Evolutionary conservation across 192 early-diverging fungal genomes (phyloP).

Genomic region (Rhizoclosmatium globosum): DNA sequence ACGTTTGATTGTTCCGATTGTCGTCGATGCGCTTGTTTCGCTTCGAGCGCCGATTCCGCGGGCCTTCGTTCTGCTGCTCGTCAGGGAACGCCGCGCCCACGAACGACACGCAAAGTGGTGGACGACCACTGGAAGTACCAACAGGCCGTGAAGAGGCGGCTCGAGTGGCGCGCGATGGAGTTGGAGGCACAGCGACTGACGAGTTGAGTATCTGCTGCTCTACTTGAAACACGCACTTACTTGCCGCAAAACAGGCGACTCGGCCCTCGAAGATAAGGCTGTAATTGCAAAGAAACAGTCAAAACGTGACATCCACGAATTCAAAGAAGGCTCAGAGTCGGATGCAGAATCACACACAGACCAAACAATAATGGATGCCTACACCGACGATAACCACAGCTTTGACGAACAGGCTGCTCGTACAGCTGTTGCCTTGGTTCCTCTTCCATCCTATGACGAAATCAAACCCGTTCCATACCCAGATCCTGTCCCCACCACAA

Average conservation of each 20-base stretch:
- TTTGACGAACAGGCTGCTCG: neutral
- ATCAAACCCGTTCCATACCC: slow-evolving; percentile 23
- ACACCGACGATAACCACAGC: neutral
- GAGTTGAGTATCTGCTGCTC: neutral
- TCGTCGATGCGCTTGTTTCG: slow-evolving; percentile 10
- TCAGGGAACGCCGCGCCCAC: slow-evolving; percentile 11
- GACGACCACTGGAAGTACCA: slow-evolving; percentile 18
- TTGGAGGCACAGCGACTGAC: slow-evolving; percentile 32
- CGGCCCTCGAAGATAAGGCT: neutral
- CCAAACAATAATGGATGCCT: neutral
- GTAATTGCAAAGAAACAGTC: neutral
- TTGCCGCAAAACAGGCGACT: neutral
- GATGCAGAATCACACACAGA: neutral
- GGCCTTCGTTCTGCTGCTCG: slow-evolving; percentile 21
- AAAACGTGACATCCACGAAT: slow-evolving; percentile 7
- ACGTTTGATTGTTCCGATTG: neutral
- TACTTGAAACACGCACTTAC: neutral
- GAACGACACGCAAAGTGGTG: neutral
- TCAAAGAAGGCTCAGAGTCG: neutral
- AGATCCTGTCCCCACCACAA: slow-evolving; percentile 12
- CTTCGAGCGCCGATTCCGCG: slow-evolving; percentile 15
- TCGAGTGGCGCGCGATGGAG: slow-evolving; percentile 36
- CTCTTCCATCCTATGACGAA: slow-evolving; percentile 29
- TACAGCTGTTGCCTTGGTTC: slow-evolving; percentile 25
- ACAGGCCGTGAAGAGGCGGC: slow-evolving; percentile 21